Percentiles rank a stretch among this genome's conserved stretches.
Evolutionary conservation across 192 early-diverging fungal genomes (phyloP).

Genomic region (Helicostylum pulchrum): DNA sequence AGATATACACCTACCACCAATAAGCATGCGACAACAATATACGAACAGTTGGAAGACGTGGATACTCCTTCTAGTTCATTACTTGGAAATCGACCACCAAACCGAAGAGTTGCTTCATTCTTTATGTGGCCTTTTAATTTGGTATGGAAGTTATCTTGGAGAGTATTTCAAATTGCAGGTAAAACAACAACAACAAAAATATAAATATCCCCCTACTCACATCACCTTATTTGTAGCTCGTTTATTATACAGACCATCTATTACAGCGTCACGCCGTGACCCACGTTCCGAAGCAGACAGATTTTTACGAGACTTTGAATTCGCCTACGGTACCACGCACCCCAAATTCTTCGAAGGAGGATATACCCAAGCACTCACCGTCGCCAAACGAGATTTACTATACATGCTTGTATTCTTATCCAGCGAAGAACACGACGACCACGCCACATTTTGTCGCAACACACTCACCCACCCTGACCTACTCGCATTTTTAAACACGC

Average conservation of each 20-base stretch:
- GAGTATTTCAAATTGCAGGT: conserved; percentile 46
- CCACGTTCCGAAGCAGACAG: conserved; percentile 60
- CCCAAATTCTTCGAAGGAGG: conserved; percentile 74
- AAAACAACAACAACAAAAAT: conserved; percentile 12
- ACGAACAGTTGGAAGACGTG: neutral
- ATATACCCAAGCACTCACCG: conserved; percentile 60
- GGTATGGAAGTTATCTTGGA: conserved; percentile 44
- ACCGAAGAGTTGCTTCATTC: conserved; percentile 35
- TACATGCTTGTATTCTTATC: conserved; percentile 76
- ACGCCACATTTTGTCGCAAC: conserved; percentile 62
- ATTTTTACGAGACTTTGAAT: conserved; percentile 70
- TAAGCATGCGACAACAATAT: neutral
- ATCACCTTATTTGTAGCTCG: conserved; percentile 5
- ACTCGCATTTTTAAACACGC: neutral
- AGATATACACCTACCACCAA: neutral
- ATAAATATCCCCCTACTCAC: neutral
- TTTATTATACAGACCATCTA: conserved; percentile 8
- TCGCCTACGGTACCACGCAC: conserved; percentile 62
- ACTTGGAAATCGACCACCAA: neutral
- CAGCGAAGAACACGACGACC: conserved; percentile 77
- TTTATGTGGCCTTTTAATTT: conserved; percentile 50
- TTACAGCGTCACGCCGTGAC: conserved; percentile 39
- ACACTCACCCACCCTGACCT: conserved; percentile 45
- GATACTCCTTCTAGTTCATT: neutral
- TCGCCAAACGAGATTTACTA: conserved; percentile 66